Percentiles rank a stretch among this genome's conserved stretches.
Conservation (phyloP, 2,329 filamentous ascomycete species). For the Fusarium concolor region DNA sequence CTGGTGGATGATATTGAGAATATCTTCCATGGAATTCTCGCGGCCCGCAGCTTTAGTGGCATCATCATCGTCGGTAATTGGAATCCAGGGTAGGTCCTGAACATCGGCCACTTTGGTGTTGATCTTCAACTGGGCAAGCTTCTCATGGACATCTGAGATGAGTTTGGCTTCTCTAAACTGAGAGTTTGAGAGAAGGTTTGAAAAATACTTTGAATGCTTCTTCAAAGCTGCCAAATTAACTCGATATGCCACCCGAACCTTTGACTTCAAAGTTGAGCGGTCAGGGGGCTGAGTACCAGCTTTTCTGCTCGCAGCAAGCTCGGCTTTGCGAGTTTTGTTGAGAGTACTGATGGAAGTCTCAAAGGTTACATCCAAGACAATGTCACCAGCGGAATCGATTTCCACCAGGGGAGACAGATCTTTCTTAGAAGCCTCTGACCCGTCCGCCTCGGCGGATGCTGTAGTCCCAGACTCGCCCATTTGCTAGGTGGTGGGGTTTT, state of each 20-base stretch:
- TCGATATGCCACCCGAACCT: slow-evolving; percentile 64
- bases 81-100: slow-evolving; percentile 70
- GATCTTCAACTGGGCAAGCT: slow-evolving; percentile 60
- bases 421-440: slow-evolving; percentile 44
- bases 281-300: slow-evolving; percentile 41
- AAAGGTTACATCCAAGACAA: slow-evolving; percentile 75
- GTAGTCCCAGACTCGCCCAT: slow-evolving; percentile 50
- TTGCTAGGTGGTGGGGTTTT: slow-evolving; percentile 30
- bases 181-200: slow-evolving; percentile 71
- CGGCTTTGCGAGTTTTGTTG: slow-evolving; percentile 57
- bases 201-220: slow-evolving; percentile 76
- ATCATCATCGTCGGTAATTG: slow-evolving; percentile 75
- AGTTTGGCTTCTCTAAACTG: slow-evolving; percentile 72
- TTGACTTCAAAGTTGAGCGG: slow-evolving; percentile 52
- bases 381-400: slow-evolving; percentile 69
- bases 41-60: slow-evolving; percentile 71
- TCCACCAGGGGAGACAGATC: slow-evolving; percentile 56
- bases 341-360: slow-evolving; percentile 67
- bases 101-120: slow-evolving; percentile 61
- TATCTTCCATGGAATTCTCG: slow-evolving; percentile 72
- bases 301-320: slow-evolving; percentile 49
- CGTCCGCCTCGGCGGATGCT: slow-evolving; percentile 48
- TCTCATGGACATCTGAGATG: slow-evolving; percentile 63
- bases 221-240: slow-evolving; percentile 68
- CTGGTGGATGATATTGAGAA: slow-evolving; percentile 74